A percentile compares a stretch with the other conserved stretches of the same genome.
These are phyloP conservation scores for Hamamelis virginiana DNA, from an alignment of 164 flowering plant genomes.

Conservation along the genomic window DNA sequence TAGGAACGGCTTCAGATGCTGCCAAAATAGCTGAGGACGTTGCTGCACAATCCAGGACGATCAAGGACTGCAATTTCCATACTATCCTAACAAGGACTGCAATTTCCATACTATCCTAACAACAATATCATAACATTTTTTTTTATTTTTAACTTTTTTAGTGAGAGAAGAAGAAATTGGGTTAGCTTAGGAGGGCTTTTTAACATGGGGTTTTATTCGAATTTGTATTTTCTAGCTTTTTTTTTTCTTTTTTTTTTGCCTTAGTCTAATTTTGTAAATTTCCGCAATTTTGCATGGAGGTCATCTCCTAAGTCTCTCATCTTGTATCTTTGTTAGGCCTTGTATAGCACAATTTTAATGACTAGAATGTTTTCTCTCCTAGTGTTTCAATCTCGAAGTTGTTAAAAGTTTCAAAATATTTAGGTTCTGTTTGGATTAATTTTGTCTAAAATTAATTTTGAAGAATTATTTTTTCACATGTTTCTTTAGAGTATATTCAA, in stretches of 20 bases:
- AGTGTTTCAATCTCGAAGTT: neutral
- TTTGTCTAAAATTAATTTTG: too few species aligned
- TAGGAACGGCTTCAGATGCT: slow-evolving; percentile 77
- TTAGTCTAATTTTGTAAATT: slow-evolving; percentile 29
- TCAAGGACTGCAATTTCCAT: slow-evolving; percentile 22
- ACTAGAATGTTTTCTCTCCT: slow-evolving; percentile 3
- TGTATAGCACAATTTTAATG: slow-evolving; percentile 13
- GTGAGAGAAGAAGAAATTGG: neutral
- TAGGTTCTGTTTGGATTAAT: too few species aligned
- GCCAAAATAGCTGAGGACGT: slow-evolving; percentile 67
- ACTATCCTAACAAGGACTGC: slow-evolving; percentile 4
- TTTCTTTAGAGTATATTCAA: too few species aligned
- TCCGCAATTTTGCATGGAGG: slow-evolving; percentile 36
- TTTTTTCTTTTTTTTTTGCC: slow-evolving; percentile 6
- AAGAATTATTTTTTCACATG: too few species aligned
- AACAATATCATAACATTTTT: neutral
- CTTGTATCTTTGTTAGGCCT: neutral
- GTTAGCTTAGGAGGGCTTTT: neutral
- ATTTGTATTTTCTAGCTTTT: neutral
- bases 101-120: slow-evolving; percentile 19
- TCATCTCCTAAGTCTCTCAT: neutral
- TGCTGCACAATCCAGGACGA: slow-evolving; percentile 51
- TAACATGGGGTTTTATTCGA: neutral
- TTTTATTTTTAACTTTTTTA: too few species aligned
- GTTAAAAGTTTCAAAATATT: too few species aligned